These are phyloP conservation scores for Plenodomus lindquistii DNA, from an alignment of 2,329 filamentous ascomycete genomes.

Conservation along the genomic window DNA sequence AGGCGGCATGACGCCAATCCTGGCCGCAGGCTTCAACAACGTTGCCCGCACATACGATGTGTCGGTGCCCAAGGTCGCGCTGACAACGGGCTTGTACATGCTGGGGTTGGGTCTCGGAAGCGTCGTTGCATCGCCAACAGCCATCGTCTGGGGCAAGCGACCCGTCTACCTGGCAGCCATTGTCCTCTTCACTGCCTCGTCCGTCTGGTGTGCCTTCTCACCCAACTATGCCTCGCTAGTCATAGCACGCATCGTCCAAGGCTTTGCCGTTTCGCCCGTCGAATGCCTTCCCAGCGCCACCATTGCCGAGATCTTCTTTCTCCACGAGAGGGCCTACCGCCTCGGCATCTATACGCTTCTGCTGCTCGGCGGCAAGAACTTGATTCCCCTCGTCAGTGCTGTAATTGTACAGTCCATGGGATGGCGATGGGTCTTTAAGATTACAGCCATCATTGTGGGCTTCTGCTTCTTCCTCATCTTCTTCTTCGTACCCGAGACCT, in stretches of 20 bases:
- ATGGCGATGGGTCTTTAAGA: slow-evolving; percentile 94
- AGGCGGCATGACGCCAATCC: slow-evolving; percentile 86
- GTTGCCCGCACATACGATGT: slow-evolving; percentile 71
- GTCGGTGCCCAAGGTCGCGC: slow-evolving; percentile 71
- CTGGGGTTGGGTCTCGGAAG: slow-evolving; percentile 86
- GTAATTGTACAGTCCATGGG: slow-evolving; percentile 75
- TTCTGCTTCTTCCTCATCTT: slow-evolving; percentile 75
- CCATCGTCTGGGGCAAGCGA: slow-evolving; percentile 87
- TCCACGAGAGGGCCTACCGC: slow-evolving; percentile 90
- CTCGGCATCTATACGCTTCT: slow-evolving; percentile 92
- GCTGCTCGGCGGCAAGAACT: slow-evolving; percentile 86
- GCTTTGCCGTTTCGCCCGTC: slow-evolving; percentile 83
- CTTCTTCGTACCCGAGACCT: slow-evolving; percentile 91
- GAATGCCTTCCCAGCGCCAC: slow-evolving; percentile 93
- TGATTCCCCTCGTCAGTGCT: slow-evolving; percentile 85
- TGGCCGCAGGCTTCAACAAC: slow-evolving; percentile 86
- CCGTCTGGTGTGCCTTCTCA: slow-evolving; percentile 85
- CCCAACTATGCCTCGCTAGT: slow-evolving; percentile 79
- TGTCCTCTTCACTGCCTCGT: slow-evolving; percentile 74
- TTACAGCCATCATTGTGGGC: slow-evolving; percentile 78
- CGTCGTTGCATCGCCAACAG: slow-evolving; percentile 83
- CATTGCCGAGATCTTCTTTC: slow-evolving; percentile 93
- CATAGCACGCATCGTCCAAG: slow-evolving; percentile 82
- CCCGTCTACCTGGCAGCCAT: slow-evolving; percentile 83
- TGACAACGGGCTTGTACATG: slow-evolving; percentile 94